These are phyloP conservation scores for Aspergillus wentii DNA, from an alignment of 495 filamentous ascomycete genomes.

Conservation along the genomic window DNA sequence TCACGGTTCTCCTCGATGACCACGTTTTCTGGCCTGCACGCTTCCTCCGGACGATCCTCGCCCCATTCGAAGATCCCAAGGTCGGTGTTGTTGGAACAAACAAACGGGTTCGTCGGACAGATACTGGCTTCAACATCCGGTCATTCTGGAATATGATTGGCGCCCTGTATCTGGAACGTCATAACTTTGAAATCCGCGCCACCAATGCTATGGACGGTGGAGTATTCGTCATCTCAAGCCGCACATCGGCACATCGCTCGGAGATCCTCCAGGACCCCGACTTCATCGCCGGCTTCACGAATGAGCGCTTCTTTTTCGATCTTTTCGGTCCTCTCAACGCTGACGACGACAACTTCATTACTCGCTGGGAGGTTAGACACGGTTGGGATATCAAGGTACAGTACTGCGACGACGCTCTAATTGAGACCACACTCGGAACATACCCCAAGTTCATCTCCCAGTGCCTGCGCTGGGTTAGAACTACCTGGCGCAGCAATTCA, in stretches of 20 bases:
- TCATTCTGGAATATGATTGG: constrained; percentile 50
- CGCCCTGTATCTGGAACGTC: constrained; percentile 47
- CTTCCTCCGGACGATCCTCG: constrained; percentile 40
- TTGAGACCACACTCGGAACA: constrained; percentile 57
- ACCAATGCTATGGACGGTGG: constrained; percentile 52
- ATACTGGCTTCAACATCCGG: constrained; percentile 18
- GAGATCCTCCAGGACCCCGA: constrained; percentile 37
- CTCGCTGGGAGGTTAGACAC: constrained; percentile 53
- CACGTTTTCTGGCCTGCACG: constrained; percentile 47
- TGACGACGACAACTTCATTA: constrained; percentile 69
- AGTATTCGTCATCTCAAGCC: constrained; percentile 51
- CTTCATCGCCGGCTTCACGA: constrained; percentile 48
- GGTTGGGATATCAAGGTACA: constrained; percentile 60
- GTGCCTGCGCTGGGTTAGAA: constrained; percentile 57
- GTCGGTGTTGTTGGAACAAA: constrained; percentile 50
- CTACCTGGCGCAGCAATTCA: constrained; percentile 61
- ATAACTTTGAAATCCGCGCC: constrained; percentile 53
- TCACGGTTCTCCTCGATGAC: constrained; percentile 49
- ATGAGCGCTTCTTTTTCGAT: constrained; percentile 51
- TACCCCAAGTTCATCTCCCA: constrained; percentile 53
- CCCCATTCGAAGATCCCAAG: constrained; percentile 44
- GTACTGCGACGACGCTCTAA: constrained; percentile 49
- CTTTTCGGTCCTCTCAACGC: constrained; percentile 42
- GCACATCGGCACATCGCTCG: constrained; percentile 45
- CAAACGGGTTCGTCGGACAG: constrained; percentile 37